Base-by-base conservation (phyloP, 148 eudicot genomes). In the Rhododendron vialii region DNA sequence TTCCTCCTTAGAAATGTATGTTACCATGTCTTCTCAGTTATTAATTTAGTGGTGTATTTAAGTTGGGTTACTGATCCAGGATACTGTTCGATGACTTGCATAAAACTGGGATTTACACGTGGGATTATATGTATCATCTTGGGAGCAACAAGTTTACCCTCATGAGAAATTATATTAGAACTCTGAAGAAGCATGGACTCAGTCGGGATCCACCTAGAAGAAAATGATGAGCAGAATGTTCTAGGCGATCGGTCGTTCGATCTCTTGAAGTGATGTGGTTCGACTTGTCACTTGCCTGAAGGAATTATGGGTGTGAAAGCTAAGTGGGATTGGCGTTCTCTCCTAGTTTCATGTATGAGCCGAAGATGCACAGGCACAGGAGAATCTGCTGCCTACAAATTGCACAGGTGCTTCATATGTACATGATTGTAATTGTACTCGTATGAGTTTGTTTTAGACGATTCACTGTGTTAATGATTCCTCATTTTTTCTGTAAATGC, bases 91-190 rank as follows among this genome's bases (percentile, higher is more conserved):
- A 97, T 86, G 99, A 97, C 91, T 86, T 96, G 50, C 84, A 82
- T 36, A 82, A 82, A 82, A 82, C 84, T 22, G 99, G 99, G 88
- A 95, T 95, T 85, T 97, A 91, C 84, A 95, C 98, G 41, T 97
- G 98, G 98, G 98, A 91, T 83, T 97, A 91, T 84, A 88, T 95
- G 17, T 89, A 94, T 89, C 91, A 95, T 91, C 93, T 97, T 28
- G 99, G 99, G 81, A 92, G 90, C 93, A 94, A 93, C 91, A 97
- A 97, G 89, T 95, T 93, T 80, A 59, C 92, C 36, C 98, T 95
- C 48, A 95, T 97, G 99, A 91, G 93, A 86, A 89, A 91, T 63
- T 97, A 97, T 84, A 76, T 97, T 87, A 87, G 57, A 71, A 97
- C 93, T 51, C 84, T 97, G 86, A 91, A 90, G 93, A 97, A 93